Base-by-base conservation (phyloP, 73 alveolate species). In the Blepharisma stoltei region DNA sequence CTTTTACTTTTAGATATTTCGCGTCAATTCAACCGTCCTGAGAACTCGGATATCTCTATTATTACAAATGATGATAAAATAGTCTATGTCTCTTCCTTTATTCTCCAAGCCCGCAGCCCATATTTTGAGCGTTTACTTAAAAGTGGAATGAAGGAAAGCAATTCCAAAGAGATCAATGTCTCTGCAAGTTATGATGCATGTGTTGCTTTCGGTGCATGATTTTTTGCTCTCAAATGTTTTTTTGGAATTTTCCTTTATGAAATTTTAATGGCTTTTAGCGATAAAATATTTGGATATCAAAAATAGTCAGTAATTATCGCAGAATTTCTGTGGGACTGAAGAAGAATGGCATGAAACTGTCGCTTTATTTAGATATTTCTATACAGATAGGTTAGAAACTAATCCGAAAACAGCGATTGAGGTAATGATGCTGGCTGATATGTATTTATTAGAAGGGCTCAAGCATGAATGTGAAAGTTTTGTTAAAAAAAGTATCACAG, bases 381-480 rank as follows among this genome's bases (percentile, higher is more conserved):
- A 52, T 52, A 52, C 66, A 52, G 66, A 52, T 52, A 52, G 27
- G n/a, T 52, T 52, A 4, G 66, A 52, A 52, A 20, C 23, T 14
- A 52, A 52, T 4, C 66, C 66, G n/a, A 52, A 52, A 20, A 20
- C n/a, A 4, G 23, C 66, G 23, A 14, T 52, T 11, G 66, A 52
- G 23, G 23, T 52, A 14, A 52, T 52, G 66, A 52, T 52, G 23
- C 23, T 52, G 0, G 66, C 66, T 52, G 66, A 52, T 52, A 52
- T 52, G 66, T 52, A 52, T 52, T 52, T 52, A 20, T 52, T 52
- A 52, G 66, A 52, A 52, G 66, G 66, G 23, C 66, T 52, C 23
- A 52, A 52, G 23, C n/a, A 20, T 52, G n/a, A 14, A 20, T 52
- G 66, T 52, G 66, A 52, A 52, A 52, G 66, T 52, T 14, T 14